These are phyloP conservation scores for Fusarium praegraminearum DNA, from an alignment of 2,329 filamentous ascomycete genomes.

Conservation along the genomic window DNA sequence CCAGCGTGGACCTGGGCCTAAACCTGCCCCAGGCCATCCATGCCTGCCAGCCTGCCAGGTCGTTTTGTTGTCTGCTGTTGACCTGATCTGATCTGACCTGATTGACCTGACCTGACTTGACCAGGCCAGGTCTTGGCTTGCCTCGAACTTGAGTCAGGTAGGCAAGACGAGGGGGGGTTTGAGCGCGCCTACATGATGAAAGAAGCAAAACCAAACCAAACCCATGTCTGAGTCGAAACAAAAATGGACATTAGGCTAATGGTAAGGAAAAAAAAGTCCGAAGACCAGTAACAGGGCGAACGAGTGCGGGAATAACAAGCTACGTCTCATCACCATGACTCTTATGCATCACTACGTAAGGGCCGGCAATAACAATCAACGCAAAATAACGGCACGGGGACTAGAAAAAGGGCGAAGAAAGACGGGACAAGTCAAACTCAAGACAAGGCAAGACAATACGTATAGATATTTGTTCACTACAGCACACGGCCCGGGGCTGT, in stretches of 20 bases:
- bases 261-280: neutral
- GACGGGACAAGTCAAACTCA: neutral
- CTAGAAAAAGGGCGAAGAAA: neutral
- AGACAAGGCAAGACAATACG: neutral
- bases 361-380: neutral
- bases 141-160: constrained; percentile 20
- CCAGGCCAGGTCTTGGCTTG: neutral
- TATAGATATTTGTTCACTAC: neutral
- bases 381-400: neutral
- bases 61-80: neutral
- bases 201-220: constrained; percentile 8
- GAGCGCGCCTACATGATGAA: constrained; percentile 3
- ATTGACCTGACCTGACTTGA: neutral
- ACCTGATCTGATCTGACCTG: neutral
- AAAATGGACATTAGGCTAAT: constrained; percentile 1
- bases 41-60: neutral
- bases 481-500: constrained; percentile 19
- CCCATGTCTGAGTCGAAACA: constrained; percentile 11
- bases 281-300: neutral
- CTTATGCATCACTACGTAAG: neutral
- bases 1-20: neutral
- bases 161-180: constrained; percentile 3
- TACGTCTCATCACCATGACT: neutral
- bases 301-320: neutral
- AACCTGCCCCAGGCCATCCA: neutral